Base-by-base conservation (phyloP, 2,329 filamentous ascomycete genomes). In the Aspergillus costaricaensis region DNA sequence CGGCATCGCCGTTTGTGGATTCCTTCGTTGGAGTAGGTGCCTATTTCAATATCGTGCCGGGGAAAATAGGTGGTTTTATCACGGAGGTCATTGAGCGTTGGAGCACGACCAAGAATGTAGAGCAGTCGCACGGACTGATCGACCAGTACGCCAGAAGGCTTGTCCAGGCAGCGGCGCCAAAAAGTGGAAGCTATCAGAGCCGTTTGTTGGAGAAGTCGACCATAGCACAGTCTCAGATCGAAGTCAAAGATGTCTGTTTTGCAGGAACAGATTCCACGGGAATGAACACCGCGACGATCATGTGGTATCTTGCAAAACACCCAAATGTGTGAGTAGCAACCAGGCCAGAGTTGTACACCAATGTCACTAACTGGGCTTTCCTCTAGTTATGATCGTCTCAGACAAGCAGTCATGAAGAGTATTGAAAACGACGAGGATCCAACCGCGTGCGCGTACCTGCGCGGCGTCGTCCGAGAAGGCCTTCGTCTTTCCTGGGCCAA, bases 231-330 rank as follows among this genome's bases (percentile, higher is more conserved):
- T 76, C 80, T 6, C 77, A 75, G 44, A 78, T 81, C 0, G 82
- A 86, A 64, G 79, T 81, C 62, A 83, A 85, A 64, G 84, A 85
- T 64, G 68, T 85, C 3, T 78, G 82, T 25, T 85, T 85, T 68
- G 83, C 83, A 1, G 83, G 83, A 1, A 83, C 83, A 0, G 83
- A 85, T 67, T 80, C 80, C 0, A 83, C 80, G 3, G 80, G 79
- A 15, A 83, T 82, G 75, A 84, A 82, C 60, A 69, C 83, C 19
- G 77, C 79, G 5, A 82, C 78, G 1, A 77, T 84, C 2, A 73
- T 79, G 44, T 82, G 80, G 72, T 71, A 78, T 60, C 65, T 85
- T 25, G 72, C 76, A 3, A 75, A 79, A 51, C 67, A 78, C 55
- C 80, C 81, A 3, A 69, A 77, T 4, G 73, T 74, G 75, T 80